These are phyloP conservation scores for Picochlorum sp. DNA, from an alignment of 139 green algal genomes.

Conservation along the genomic window DNA sequence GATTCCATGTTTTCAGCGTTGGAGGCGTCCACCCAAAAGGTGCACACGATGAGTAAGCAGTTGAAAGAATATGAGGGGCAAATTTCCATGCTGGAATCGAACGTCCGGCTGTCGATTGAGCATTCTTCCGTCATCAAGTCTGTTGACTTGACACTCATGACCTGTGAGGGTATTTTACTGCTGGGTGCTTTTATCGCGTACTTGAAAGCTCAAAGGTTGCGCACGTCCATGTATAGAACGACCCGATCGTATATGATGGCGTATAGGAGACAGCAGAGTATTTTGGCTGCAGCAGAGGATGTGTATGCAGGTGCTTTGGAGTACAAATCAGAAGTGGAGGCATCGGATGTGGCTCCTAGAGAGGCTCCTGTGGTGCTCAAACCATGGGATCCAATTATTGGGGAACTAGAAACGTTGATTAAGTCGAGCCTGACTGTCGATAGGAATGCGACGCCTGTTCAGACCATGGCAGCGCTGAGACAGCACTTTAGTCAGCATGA, in stretches of 20 bases:
- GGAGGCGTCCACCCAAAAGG: not conserved
- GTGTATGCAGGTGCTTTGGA: not conserved
- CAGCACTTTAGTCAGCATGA: too few species aligned
- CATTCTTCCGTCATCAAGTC: constrained; percentile 1
- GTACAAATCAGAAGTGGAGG: not conserved
- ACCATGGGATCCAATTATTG: not conserved
- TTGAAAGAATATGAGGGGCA: not conserved
- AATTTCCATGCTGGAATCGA: not conserved
- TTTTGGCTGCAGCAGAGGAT: constrained; percentile 9
- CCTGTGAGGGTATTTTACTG: not conserved
- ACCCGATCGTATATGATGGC: not conserved
- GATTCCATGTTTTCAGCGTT: not conserved
- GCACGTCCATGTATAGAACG: not conserved
- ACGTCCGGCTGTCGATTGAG: not conserved
- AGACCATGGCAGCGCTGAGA: too few species aligned
- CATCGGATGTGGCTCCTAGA: not conserved
- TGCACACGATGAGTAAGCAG: not conserved
- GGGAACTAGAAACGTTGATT: not conserved
- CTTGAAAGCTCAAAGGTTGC: constrained; percentile 1
- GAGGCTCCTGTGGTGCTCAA: not conserved
- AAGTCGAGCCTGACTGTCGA: too few species aligned
- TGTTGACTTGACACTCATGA: constrained; percentile 1
- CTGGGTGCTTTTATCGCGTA: not conserved
- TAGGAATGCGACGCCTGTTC: too few species aligned
- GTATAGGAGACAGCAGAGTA: constrained; percentile 9